Conservation (phyloP, 2,329 filamentous ascomycete genomes). For the Aspergillus pseudonomiae region DNA sequence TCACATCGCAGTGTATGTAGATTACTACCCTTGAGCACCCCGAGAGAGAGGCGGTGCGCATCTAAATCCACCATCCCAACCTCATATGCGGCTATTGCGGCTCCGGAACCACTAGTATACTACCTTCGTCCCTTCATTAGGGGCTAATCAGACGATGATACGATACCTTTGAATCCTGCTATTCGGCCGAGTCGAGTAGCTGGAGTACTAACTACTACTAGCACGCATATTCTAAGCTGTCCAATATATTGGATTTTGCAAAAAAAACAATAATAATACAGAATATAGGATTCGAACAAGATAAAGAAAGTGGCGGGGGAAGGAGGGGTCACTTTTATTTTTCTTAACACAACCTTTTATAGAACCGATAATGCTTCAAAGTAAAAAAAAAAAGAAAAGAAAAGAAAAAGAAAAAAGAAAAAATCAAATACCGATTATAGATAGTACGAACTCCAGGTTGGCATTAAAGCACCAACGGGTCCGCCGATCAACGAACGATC, state of each 20-base stretch:
- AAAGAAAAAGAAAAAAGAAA: background rate
- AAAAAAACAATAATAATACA: background rate
- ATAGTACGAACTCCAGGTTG: background rate
- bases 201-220: background rate
- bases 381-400: background rate
- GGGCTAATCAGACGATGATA: background rate
- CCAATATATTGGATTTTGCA: background rate
- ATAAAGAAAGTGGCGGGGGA: background rate
- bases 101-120: background rate
- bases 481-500: slow-evolving; percentile 1
- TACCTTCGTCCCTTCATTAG: background rate
- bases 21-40: background rate
- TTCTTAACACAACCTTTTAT: background rate
- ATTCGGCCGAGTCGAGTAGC: background rate
- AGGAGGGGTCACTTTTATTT: background rate
- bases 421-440: background rate
- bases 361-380: background rate
- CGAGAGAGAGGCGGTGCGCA: background rate
- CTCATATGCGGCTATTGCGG: background rate
- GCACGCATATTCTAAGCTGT: background rate
- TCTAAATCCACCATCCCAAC: background rate
- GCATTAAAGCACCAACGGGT: background rate
- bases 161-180: background rate
- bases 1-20: background rate
- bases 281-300: background rate